phyloP scores from a whole-genome alignment of 75 land plant species.

The Picea glauca region DNA sequence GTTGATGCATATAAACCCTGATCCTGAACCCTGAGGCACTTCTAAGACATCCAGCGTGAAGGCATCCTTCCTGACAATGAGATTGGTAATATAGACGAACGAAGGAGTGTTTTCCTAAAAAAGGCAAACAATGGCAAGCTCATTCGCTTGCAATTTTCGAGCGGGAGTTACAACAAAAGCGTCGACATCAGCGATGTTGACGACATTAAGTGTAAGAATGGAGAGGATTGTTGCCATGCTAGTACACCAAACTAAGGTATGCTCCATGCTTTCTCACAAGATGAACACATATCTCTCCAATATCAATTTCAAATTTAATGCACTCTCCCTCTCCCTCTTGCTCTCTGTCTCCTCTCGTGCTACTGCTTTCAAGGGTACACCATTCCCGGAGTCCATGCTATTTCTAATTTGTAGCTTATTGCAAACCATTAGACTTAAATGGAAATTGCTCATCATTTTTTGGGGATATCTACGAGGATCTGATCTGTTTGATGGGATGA shows the following conservation, averaged over 20 bases:
- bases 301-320: no score
- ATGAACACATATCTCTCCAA: constrained; percentile 3
- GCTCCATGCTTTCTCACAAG: neutral
- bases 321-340: no score
- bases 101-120: constrained; percentile 98
- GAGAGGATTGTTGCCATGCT: constrained; percentile 52
- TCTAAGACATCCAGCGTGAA: constrained; percentile 87
- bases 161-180: constrained; percentile 70
- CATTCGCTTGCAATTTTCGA: constrained; percentile 79
- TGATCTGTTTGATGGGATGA: no score
- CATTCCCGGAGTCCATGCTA: no score
- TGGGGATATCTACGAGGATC: no score
- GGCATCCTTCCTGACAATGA: constrained; percentile 74
- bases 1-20: constrained; percentile 69
- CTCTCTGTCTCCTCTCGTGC: no score
- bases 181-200: constrained; percentile 29
- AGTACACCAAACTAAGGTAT: constrained; percentile 25
- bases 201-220: constrained; percentile 17
- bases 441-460: no score
- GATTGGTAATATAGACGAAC: constrained; percentile 96
- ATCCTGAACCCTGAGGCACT: constrained; percentile 96
- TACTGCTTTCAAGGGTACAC: no score
- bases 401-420: no score
- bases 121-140: constrained; percentile 93
- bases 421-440: no score